Base-by-base conservation (phyloP, 2,329 filamentous ascomycete genomes). In the Mycosphaerella arachidis region DNA sequence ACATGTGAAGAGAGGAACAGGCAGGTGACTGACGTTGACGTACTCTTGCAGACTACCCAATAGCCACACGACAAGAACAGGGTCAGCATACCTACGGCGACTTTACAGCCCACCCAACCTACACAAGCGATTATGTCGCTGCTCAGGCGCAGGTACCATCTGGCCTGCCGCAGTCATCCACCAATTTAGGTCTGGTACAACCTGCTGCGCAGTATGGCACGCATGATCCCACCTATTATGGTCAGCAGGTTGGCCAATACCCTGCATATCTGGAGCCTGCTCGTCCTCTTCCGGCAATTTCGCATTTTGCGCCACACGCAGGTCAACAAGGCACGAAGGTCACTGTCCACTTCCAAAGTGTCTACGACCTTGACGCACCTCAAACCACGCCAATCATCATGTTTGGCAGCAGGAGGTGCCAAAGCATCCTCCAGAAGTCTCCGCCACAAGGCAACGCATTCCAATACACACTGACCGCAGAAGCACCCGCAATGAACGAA, bases 381-480 rank as follows among this genome's bases (percentile, higher is more conserved):
- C 69, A 67, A 61, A 70, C 71, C 18, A 68, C 64, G 31, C 63
- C 78, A 71, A 86, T 90, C 69, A 75, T 96, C 57, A 83, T 87
- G 51, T 95, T 96, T 74, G 91, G 91, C n/a, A 81, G 83, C n/a
- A 85, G 89, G 68, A 86, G 87, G 73, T 88, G 86, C 73, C 80
- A 84, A 57, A 86, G 86, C 59, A 82, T 86, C 58, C 80, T 92
- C 27, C 81, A 84, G 50, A 87, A 87, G 71, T 68, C 68, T 4
- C 57, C 72, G 80, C 77, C 78, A 77, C 78, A 72, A 81, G 75
- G 83, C 66, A 83, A 84, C 20, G 78, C 76, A 57, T 90, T 84
- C 72, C 83, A 87, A 63, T 96, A 94, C 74, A 82, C 83, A 31
- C 81, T 96, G 67, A 85, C 84, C 50, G 85, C 86, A 45, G 86